Base-by-base conservation (phyloP, 257 asterid genomes). In the Nicotiana paniculata region DNA sequence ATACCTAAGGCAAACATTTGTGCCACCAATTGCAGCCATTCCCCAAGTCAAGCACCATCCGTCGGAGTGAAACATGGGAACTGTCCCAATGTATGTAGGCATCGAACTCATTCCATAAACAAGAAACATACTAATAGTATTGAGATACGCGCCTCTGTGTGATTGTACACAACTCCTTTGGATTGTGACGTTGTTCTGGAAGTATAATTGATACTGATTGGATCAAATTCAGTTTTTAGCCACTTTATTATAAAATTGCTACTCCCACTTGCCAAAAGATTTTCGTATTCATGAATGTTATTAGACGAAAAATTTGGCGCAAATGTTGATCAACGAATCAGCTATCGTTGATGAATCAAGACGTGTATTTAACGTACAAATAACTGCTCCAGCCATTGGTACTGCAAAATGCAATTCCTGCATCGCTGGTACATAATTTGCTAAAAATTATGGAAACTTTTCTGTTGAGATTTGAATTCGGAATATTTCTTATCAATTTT, bases 1-100 rank as follows among this genome's bases (percentile, higher is more conserved):
- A 9, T 58, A 51, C 10, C 87, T 81, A 62, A 85, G 82, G 76
- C 90, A 87, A 15, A 85, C 39, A 28, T 85, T 87, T 13, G 87
- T 85, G 12, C 87, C 90, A 33, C 88, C 88, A 21, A 87, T 15
- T 13, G 87, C 88, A 26, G 88, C 87, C 82, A 87, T 9, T 51
- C 87, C 88, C 84, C 87, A 87, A 72, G 24, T 17, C 12, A 85
- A 17, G 76, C 88, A 87, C 88, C 88, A 87, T 3, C 81, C 90
- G 4, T 87, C 85, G 77, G 87, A 87, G 70, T 87, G 88, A 66
- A 87, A 87, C 90, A 85, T 87, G 8, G 90, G 90, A 21, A 83
- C n/a, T 9, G 88, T 87, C 90, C 88, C 85, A 35, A 85, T 86
- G 62, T 37, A 37, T 5, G 55, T 69, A 7, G 77, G 55, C 48